Base-by-base conservation (phyloP, 2,329 filamentous ascomycete species). In the Orbilia ellipsospora region DNA sequence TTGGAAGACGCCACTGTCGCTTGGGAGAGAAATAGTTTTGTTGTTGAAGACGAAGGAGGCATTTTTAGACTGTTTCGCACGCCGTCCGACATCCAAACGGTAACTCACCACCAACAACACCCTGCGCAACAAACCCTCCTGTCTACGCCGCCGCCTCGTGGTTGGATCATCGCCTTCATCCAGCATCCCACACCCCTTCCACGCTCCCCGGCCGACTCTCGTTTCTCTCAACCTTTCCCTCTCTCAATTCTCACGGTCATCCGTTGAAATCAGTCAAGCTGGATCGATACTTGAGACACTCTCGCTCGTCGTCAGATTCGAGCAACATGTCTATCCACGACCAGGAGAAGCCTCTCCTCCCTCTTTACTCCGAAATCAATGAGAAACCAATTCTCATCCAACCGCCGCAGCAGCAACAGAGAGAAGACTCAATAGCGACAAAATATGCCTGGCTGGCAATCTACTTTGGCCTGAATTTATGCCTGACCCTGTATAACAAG, bases 401-500 rank as follows among this genome's bases (percentile, higher is more conserved):
- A 26, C 63, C 48, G 15, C 68, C 28, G 40, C 56, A 10, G 15
- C 69, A 52, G 40, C 57, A 59, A 20, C 57, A 75, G 57, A 50
- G 55, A 45, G 66, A 79, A 63, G 77, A 79, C 42, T 77, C 78
- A 42, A 66, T 79, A 48, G 52, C 65, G n/a, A 62, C 72, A 20
- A 86, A 86, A 80, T 85, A 86, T 77, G 82, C 84, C 62, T 86
- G 85, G 84, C 80, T 86, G 31, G 84, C 83, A 28, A 83, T 84
- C 67, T 88, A 88, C 80, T 87, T 88, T 79, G 82, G 85, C 79
- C 82, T 84, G 78, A 85, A 85, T 78, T 81, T 85, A 55, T 81
- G 80, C 69, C 81, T 88, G 65, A 88, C 87, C 6, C 82, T 88
- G 20, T 88, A 88, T 80, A 88, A 88, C 82, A 88, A 88, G 81